These are phyloP conservation scores for Sungouiozyma ichnusensis DNA, from an alignment of 805 yeast species.

Conservation along the genomic window DNA sequence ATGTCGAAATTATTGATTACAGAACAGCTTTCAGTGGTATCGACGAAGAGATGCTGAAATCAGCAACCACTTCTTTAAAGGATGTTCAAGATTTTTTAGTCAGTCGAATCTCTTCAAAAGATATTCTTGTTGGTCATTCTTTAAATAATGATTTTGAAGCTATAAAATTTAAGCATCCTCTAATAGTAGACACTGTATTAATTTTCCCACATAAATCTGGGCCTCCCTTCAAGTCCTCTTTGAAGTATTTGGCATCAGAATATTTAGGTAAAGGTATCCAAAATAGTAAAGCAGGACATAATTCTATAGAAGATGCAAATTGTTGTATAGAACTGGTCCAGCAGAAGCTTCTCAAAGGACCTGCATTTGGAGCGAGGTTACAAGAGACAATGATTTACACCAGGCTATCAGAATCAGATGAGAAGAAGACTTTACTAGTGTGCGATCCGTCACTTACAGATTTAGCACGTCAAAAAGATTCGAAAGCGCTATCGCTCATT, in stretches of 20 bases:
- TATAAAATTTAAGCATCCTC: constrained; percentile 59
- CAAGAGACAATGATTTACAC: constrained; percentile 35
- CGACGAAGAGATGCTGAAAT: constrained; percentile 51
- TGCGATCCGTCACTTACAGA: constrained; percentile 28
- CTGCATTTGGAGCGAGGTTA: constrained; percentile 45
- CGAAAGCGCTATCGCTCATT: constrained; percentile 14
- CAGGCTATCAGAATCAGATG: constrained; percentile 25
- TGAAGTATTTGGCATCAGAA: constrained; percentile 55
- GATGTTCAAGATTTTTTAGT: constrained; percentile 59
- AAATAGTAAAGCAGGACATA: constrained; percentile 59
- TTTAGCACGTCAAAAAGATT: background rate
- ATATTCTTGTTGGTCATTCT: constrained; percentile 81
- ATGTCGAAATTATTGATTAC: constrained; percentile 64
- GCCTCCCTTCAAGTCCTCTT: constrained; percentile 67
- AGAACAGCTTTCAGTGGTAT: constrained; percentile 81
- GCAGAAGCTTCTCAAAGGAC: constrained; percentile 58
- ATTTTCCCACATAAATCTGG: constrained; percentile 76
- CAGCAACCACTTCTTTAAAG: constrained; percentile 49
- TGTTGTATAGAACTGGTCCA: constrained; percentile 73
- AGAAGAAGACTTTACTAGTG: constrained; percentile 24
- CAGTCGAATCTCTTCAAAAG: constrained; percentile 41
- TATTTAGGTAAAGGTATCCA: constrained; percentile 56
- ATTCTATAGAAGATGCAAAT: constrained; percentile 74
- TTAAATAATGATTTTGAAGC: constrained; percentile 72
- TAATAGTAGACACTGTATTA: constrained; percentile 70